Conservation (phyloP, 768 basidiomycete species). For the Tylopilus balloui region DNA sequence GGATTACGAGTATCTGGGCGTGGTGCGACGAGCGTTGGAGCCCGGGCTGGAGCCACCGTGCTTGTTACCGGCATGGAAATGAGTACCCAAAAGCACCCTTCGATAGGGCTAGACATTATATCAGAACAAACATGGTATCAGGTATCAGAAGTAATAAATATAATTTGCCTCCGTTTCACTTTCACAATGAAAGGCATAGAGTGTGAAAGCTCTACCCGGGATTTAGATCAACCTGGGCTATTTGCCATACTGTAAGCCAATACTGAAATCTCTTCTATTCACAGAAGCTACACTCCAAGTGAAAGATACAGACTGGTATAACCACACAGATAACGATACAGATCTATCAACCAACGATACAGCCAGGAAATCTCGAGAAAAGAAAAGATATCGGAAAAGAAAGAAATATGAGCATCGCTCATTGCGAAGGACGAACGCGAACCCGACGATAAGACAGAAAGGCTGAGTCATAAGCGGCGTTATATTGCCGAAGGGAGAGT, state of each 20-base stretch:
- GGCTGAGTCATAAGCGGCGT: background rate
- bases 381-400: background rate
- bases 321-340: slow-evolving; percentile 21
- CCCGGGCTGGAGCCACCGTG: too few relatives aligned
- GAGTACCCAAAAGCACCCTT: too few relatives aligned
- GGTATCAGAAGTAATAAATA: too few relatives aligned
- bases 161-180: too few relatives aligned
- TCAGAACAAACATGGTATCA: too few relatives aligned
- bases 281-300: background rate
- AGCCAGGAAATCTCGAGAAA: slow-evolving; percentile 1
- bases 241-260: background rate
- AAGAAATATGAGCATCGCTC: slow-evolving; percentile 2
- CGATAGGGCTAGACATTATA: too few relatives aligned
- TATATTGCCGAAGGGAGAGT: slow-evolving; percentile 11
- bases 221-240: background rate
- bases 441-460: background rate
- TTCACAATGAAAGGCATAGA: too few relatives aligned
- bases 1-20: too few relatives aligned
- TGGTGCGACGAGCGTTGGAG: too few relatives aligned
- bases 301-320: background rate
- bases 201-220: too few relatives aligned
- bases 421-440: background rate
- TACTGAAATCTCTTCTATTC: background rate
- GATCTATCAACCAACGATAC: slow-evolving; percentile 22
- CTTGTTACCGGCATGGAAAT: too few relatives aligned